Conservation (phyloP, 176 grass and related monocot genomes). For the Themeda triandra region DNA sequence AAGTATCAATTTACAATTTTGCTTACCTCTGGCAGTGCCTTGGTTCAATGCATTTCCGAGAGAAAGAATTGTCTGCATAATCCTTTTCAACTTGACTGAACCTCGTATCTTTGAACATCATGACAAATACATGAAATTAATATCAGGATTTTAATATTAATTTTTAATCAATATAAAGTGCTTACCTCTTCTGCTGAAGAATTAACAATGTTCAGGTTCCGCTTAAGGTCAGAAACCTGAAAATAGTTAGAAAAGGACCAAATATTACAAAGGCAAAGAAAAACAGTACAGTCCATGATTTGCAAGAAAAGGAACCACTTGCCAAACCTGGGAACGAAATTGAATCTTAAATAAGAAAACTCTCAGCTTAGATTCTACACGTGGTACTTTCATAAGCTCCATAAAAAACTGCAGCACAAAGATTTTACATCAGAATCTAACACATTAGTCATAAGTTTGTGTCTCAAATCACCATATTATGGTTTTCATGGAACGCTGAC, state of each 20-base stretch:
- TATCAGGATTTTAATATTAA: conserved; percentile 22
- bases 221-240: conserved; percentile 89
- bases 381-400: conserved; percentile 95
- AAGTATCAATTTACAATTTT: conserved; percentile 21
- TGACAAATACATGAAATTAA: conserved; percentile 28
- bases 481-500: neutral
- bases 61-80: conserved; percentile 99
- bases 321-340: conserved; percentile 68
- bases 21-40: conserved; percentile 96
- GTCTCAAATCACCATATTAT: neutral
- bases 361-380: conserved; percentile 88
- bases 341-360: conserved; percentile 96
- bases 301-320: conserved; percentile 31
- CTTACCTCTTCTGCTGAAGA: conserved; percentile 78
- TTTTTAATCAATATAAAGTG: conserved; percentile 19
- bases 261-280: conserved; percentile 32
- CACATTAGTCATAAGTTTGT: neutral
- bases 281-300: conserved; percentile 9
- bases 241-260: conserved; percentile 24
- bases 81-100: conserved; percentile 95
- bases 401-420: conserved; percentile 72
- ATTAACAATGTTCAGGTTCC: conserved; percentile 84
- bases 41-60: conserved; percentile 99
- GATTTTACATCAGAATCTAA: neutral
- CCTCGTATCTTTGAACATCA: conserved; percentile 72